Conservation (phyloP, 2,329 filamentous ascomycete species). For the Monosporascus sp. region DNA sequence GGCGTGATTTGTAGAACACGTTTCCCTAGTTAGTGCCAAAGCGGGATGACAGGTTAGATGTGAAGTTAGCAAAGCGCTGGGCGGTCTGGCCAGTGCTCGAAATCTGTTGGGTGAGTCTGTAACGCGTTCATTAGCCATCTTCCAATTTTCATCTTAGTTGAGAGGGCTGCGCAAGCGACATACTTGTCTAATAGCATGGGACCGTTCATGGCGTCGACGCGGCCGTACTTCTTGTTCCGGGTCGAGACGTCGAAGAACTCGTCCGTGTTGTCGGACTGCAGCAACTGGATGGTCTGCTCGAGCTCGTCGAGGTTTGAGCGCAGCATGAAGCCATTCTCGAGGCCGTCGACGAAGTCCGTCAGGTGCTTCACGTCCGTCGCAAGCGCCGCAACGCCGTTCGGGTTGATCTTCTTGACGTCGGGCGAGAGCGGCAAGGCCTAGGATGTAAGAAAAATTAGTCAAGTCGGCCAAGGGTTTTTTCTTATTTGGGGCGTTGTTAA, state of each 20-base stretch:
- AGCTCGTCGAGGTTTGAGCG: constrained; percentile 87
- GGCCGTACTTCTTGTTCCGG: constrained; percentile 87
- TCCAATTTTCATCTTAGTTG: too few species aligned
- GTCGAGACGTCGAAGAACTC: constrained; percentile 93
- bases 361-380: constrained; percentile 81
- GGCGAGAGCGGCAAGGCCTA: constrained; percentile 71
- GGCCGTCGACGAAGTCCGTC: constrained; percentile 76
- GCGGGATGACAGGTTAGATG: constrained; percentile 68
- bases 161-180: constrained; percentile 14
- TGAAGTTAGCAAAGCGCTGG: constrained; percentile 64
- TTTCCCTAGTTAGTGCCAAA: constrained; percentile 53
- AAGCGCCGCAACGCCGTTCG: constrained; percentile 75
- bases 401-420: constrained; percentile 80
- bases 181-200: constrained; percentile 90
- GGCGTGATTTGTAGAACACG: neutral
- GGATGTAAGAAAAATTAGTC: neutral
- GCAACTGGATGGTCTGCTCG: constrained; percentile 83
- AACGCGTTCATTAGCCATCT: constrained; percentile 17
- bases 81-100: constrained; percentile 55
- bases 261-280: constrained; percentile 85
- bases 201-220: constrained; percentile 87
- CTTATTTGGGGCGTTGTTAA: too few species aligned
- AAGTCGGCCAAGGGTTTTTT: neutral
- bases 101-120: constrained; percentile 59
- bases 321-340: constrained; percentile 81